Evolutionary conservation across 257 asterid species (phyloP), one percentile per base, ranked within the genome.

Genomic region (Ilex aquifolium): DNA sequence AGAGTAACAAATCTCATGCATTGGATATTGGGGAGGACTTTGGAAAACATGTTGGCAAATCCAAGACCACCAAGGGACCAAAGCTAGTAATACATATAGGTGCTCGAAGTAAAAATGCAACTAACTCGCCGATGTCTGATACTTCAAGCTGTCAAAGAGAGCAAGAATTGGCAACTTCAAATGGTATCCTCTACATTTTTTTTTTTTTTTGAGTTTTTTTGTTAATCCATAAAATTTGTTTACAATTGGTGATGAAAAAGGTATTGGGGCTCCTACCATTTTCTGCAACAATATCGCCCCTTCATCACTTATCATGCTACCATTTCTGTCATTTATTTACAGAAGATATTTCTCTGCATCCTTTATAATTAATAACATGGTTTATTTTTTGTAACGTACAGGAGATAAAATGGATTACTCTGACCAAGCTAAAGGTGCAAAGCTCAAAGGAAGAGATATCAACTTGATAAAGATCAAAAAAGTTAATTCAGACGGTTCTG

Each of bases 11-110:
- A 63, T 68, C 80, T 68, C 83, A 69, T 60, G 77, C 67, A 67
- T 51, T 69, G 70, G 69, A 68, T 66, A 70, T 54, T 58, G 71
- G 16, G 60, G 91, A 81, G 63, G 90, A 83, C 60, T 66, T 42
- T 69, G 87, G 81, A 73, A 67, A 70, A 71, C 71, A 79, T 61
- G 67, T 70, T 56, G 72, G 76, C 58, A 65, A 63, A 54, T 68
- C 85, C 39, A 85, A 73, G 85, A 56, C 76, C 63, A 66, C 82
- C 30, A 87, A 76, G 64, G 95, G 88, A 54, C 82, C 92, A 15
- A 90, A 90, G 85, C 88, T 88, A 52, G 97, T 93, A 66, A 90
- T 90, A 69, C 99, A 90, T 83, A 71, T 90, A 87, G 95, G 99
- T 56, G 77, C 82, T 13, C 77, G 95, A 54, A 82, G 74, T 71